phyloP scores from a whole-genome alignment of 805 yeast genomes.

The Suhomyces vadensis region DNA sequence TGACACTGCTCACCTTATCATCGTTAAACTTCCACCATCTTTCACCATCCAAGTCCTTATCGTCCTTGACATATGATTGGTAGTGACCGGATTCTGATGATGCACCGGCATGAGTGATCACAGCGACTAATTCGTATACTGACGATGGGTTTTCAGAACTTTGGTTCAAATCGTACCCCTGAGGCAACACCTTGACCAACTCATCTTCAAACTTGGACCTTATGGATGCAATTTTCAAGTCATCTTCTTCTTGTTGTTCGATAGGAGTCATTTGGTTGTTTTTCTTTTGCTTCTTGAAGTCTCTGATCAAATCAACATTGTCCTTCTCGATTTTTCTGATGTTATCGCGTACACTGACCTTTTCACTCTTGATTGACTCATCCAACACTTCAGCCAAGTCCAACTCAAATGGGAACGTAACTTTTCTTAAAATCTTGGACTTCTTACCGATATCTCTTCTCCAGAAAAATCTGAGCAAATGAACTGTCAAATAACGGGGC shows the following conservation, averaged over 20 bases:
- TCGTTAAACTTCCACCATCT: conserved; percentile 96
- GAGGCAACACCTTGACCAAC: conserved; percentile 45
- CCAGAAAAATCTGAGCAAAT: conserved; percentile 96
- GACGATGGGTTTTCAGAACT: conserved; percentile 84
- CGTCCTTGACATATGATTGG: conserved; percentile 83
- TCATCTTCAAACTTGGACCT: conserved; percentile 53
- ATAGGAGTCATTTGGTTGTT: conserved; percentile 42
- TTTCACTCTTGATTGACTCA: conserved; percentile 65
- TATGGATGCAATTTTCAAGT: conserved; percentile 48
- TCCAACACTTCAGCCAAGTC: conserved; percentile 86
- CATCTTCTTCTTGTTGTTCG: conserved; percentile 57
- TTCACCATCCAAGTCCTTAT: conserved; percentile 59
- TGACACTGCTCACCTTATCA: conserved; percentile 79
- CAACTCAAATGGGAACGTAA: conserved; percentile 89
- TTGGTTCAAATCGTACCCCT: conserved; percentile 22
- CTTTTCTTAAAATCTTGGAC: conserved; percentile 91
- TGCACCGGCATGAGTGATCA: conserved; percentile 92
- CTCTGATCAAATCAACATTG: conserved; percentile 68
- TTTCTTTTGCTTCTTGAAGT: conserved; percentile 63
- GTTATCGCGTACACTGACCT: conserved; percentile 73
- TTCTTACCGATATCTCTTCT: conserved; percentile 86
- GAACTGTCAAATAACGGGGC: conserved; percentile 86
- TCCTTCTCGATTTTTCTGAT: conserved; percentile 75
- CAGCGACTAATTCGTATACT: conserved; percentile 77
- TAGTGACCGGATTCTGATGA: conserved; percentile 98